A percentile compares a stretch with the other conserved stretches of the same genome.
Conservation (phyloP, 2,329 filamentous ascomycete genomes). For the Myrmaecium sp. region DNA sequence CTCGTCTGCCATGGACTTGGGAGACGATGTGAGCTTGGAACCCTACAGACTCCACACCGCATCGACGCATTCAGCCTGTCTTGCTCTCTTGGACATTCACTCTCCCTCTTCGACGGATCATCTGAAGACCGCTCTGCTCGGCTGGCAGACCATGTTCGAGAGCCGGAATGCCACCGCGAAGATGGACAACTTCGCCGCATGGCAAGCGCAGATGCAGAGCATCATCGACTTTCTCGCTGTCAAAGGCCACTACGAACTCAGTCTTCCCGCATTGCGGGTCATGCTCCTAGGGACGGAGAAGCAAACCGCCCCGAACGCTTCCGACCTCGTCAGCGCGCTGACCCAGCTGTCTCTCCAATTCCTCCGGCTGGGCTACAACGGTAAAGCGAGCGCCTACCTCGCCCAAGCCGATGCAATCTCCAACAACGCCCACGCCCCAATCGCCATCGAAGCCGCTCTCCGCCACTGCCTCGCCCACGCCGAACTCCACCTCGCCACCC, state of each 20-base stretch:
- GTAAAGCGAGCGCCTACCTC: conserved; percentile 40
- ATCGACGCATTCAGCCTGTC: conserved; percentile 11
- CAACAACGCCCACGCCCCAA: too few relatives aligned
- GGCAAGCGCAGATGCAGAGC: conserved; percentile 34
- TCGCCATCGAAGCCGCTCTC: too few relatives aligned
- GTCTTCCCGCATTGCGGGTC: conserved; percentile 32
- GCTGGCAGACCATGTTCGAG: conserved; percentile 23
- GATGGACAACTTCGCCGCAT: conserved; percentile 34
- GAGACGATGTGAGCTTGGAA: not conserved
- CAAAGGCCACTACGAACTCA: conserved; percentile 35
- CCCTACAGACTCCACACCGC: conserved; percentile 1
- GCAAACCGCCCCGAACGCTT: conserved; percentile 18
- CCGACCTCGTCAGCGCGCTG: conserved; percentile 24
- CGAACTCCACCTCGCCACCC: conserved; percentile 30
- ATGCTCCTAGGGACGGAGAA: conserved; percentile 32
- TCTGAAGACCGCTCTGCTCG: conserved; percentile 15
- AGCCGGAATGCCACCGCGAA: too few relatives aligned
- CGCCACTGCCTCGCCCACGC: conserved; percentile 66
- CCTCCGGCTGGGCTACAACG: conserved; percentile 42
- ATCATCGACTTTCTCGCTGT: conserved; percentile 40
- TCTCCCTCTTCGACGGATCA: conserved; percentile 9
- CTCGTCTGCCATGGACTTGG: not conserved
- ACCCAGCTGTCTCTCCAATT: conserved; percentile 37
- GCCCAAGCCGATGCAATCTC: conserved; percentile 38
- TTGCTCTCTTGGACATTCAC: conserved; percentile 21